Evolutionary conservation across 2,329 filamentous ascomycete species (phyloP).

Genomic region (Ceratocystis ficicola): DNA sequence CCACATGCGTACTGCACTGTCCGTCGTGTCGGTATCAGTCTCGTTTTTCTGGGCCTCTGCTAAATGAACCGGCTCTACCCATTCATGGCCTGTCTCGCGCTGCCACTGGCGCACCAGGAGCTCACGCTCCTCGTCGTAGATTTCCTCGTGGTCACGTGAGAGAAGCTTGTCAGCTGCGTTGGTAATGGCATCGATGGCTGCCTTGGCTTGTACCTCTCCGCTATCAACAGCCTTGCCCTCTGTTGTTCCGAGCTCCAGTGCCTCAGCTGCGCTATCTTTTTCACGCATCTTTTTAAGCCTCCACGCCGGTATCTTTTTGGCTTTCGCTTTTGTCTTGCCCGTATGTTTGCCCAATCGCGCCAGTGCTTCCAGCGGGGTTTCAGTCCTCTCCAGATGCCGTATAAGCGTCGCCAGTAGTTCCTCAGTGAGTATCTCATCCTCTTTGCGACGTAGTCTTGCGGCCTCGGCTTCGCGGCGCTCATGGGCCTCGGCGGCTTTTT

Average conservation of each 20-base stretch:
- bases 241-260: conserved; percentile 51
- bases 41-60: conserved; percentile 27
- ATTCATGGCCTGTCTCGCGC: conserved; percentile 76
- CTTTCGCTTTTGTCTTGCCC: conserved; percentile 38
- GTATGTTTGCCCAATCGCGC: conserved; percentile 63
- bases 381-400: conserved; percentile 58
- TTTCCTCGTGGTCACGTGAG: conserved; percentile 69
- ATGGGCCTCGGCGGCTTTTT: conserved; percentile 71
- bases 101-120: conserved; percentile 69
- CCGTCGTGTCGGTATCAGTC: conserved; percentile 13
- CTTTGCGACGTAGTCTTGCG: conserved; percentile 55
- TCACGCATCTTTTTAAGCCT: conserved; percentile 57
- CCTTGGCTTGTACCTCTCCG: conserved; percentile 55
- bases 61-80: conserved; percentile 38
- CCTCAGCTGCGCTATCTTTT: conserved; percentile 36
- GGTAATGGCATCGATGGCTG: conserved; percentile 70
- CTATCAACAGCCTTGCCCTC: conserved; percentile 53
- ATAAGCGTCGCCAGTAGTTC: conserved; percentile 68
- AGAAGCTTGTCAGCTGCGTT: conserved; percentile 81
- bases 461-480: conserved; percentile 71
- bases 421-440: conserved; percentile 61
- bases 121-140: conserved; percentile 84
- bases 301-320: conserved; percentile 50
- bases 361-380: conserved; percentile 80
- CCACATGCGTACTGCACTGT: conserved; percentile 46